Base-by-base conservation (phyloP, 441 rosid genomes). In the Euphorbia celastroides region DNA sequence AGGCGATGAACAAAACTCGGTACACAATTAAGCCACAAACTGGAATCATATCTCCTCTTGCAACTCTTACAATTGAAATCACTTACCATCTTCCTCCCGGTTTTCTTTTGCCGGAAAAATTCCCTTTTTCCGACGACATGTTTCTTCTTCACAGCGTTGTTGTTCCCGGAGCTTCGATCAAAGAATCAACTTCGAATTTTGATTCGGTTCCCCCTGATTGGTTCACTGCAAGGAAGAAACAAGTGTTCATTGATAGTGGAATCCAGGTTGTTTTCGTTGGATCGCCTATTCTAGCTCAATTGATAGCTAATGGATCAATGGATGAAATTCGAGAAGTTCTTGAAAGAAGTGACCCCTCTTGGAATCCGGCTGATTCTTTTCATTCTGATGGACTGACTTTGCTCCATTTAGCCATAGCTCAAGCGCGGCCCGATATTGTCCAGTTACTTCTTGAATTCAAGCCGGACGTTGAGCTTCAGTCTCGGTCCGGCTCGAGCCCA, bases 91-190 rank as follows among this genome's bases (percentile, higher is more conserved):
- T 85, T 36, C 77, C 75, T 14, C 80, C 77, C 0, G 81, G 75
- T 3, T 70, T 62, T 3, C 10, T 19, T 32, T 78, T 85, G 20
- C 89, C 86, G 0, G 83, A 80, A 13, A 67, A 68, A 7, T 79
- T 78, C 27, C 90, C 89, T 50, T 71, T 61, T 61, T 66, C 73
- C 7, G 77, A 76, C 0, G 93, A 83, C 66, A 58, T 72, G 22
- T 82, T 87, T 77, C 82, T 83, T 28, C 65, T 83, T 55, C 86
- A 82, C 54, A 85, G 90, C 60, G 83, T 87, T 50, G 90, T 87
- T 50, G 88, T 78, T 56, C 93, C 88, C 5, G 87, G 88, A 0
- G 86, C 88, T 0, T 75, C 87, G 0, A 34, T 74, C 48, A 84
- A 77, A 72, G 83, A 78, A 3, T 65, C 74, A 0, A n/a, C 73